Evolutionary conservation across 2,329 filamentous ascomycete genomes (phyloP).

Genomic region (Penicillium hordei): DNA sequence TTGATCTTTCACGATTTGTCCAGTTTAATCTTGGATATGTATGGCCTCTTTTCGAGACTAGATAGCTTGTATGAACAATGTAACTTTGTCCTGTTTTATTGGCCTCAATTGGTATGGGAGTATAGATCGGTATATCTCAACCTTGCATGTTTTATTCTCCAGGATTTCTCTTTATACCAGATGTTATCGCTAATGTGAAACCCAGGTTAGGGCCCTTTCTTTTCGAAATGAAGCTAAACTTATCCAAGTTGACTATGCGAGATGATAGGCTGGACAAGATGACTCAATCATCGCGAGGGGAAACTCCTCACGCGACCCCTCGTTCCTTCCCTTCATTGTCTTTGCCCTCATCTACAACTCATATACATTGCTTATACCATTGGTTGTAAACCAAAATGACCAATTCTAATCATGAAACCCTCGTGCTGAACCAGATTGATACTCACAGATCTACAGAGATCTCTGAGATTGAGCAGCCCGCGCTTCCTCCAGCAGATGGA

Average conservation of each 20-base stretch:
- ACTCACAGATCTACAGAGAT: background rate
- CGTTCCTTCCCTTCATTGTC: background rate
- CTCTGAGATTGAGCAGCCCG: slow-evolving; percentile 28
- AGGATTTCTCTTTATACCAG: background rate
- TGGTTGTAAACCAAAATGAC: slow-evolving; percentile 6
- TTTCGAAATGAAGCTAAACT: too few relatives aligned
- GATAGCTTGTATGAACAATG: slow-evolving; percentile 28
- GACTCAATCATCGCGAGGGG: background rate
- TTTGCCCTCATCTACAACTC: background rate
- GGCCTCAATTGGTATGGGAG: background rate
- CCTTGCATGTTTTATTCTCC: background rate
- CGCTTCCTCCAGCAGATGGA: slow-evolving; percentile 49
- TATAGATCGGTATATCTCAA: background rate
- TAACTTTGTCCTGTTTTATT: slow-evolving; percentile 5
- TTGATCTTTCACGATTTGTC: slow-evolving; percentile 23
- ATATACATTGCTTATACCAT: background rate
- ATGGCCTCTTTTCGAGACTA: background rate
- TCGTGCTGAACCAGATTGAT: slow-evolving; percentile 3
- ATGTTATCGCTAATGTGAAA: background rate
- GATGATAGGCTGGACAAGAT: background rate
- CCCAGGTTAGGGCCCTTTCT: too few relatives aligned
- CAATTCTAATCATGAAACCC: slow-evolving; percentile 1
- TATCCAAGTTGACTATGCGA: background rate
- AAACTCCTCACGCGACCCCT: background rate
- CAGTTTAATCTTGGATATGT: slow-evolving; percentile 21